Percentiles rank a stretch among this genome's conserved stretches.
phyloP scores from a whole-genome alignment of 371 early-diverging fungal genomes.

The Circinella umbellata region DNA sequence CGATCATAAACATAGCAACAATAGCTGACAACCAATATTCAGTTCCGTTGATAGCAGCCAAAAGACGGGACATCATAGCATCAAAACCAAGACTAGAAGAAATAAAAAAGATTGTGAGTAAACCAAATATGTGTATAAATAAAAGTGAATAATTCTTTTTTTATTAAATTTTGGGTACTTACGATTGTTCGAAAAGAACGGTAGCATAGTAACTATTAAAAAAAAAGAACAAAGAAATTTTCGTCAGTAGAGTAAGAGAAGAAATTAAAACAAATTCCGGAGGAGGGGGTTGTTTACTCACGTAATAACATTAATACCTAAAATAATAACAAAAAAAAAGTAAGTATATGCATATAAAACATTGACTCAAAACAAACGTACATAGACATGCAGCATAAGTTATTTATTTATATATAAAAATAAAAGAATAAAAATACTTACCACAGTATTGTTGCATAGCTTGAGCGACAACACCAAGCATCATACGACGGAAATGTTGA shows the following conservation, averaged over 20 bases:
- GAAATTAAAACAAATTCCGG: too few species aligned
- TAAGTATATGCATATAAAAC: too few species aligned
- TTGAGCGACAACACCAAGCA: constrained; percentile 47
- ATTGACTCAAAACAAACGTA: too few species aligned
- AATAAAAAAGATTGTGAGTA: too few species aligned
- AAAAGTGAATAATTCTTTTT: too few species aligned
- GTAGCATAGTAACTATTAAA: constrained; percentile 17
- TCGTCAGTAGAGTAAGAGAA: neutral
- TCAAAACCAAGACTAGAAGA: constrained; percentile 17
- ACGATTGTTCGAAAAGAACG: constrained; percentile 18
- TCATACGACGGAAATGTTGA: constrained; percentile 48
- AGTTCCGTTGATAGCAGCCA: constrained; percentile 26
- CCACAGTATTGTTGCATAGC: constrained; percentile 53
- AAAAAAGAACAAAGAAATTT: neutral
- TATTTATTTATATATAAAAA: too few species aligned
- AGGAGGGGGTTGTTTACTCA: neutral
- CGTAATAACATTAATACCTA: constrained; percentile 41
- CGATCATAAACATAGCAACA: constrained; percentile 25
- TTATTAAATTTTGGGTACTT: too few species aligned
- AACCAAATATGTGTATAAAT: too few species aligned
- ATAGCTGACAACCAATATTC: constrained; percentile 26
- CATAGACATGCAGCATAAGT: too few species aligned
- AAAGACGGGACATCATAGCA: constrained; percentile 22
- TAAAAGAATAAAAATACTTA: constrained; percentile 13
- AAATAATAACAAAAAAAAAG: too few species aligned